phyloP scores from a whole-genome alignment of 202 grass and related monocot genomes.

The Bolboschoenoplectus hybrid region DNA sequence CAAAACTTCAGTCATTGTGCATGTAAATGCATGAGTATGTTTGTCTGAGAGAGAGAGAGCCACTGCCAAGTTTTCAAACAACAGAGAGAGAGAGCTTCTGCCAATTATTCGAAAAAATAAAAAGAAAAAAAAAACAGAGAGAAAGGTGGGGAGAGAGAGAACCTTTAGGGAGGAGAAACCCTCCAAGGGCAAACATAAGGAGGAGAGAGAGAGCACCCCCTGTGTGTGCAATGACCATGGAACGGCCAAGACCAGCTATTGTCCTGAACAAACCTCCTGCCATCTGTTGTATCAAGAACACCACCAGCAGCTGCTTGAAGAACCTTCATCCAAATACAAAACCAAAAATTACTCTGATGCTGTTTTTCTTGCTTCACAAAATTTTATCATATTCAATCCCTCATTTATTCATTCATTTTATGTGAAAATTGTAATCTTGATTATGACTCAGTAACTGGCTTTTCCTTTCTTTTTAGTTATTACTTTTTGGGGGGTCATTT shows the following conservation, averaged over 20 bases:
- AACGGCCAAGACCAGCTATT: slow-evolving; percentile 77
- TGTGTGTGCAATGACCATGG: slow-evolving; percentile 88
- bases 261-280: slow-evolving; percentile 86
- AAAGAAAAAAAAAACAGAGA: slow-evolving; percentile 14
- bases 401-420: slow-evolving; percentile 15
- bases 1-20: neutral
- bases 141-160: neutral
- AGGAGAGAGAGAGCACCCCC: slow-evolving; percentile 87
- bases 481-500: neutral
- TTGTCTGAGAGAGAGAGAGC: neutral
- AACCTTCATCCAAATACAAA: slow-evolving; percentile 57
- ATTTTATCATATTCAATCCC: slow-evolving; percentile 27
- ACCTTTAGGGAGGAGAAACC: slow-evolving; percentile 98
- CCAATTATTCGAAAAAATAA: neutral
- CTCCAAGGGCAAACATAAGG: slow-evolving; percentile 84
- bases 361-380: neutral
- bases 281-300: slow-evolving; percentile 98
- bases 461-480: neutral
- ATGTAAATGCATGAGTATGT: neutral
- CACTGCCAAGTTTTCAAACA: neutral
- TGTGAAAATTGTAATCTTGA: neutral
- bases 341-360: neutral
- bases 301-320: slow-evolving; percentile 91
- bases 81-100: neutral
- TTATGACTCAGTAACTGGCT: neutral